A percentile compares a stretch with the other conserved stretches of the same genome.
These are phyloP conservation scores for Aspergillus campestris DNA, from an alignment of 495 filamentous ascomycete genomes.

Conservation along the genomic window DNA sequence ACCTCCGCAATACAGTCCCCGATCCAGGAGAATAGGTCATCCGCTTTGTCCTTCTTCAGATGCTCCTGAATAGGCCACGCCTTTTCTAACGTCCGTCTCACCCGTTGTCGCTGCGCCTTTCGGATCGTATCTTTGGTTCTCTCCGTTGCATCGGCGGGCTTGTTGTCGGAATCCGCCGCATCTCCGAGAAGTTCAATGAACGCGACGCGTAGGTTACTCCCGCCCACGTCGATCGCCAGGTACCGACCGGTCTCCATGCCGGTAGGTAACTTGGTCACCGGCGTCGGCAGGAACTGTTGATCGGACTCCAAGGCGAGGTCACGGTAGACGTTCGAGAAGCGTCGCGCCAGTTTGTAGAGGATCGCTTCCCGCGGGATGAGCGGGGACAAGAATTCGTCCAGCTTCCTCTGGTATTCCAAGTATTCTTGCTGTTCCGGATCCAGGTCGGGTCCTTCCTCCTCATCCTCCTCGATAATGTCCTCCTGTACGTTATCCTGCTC, in stretches of 20 bases:
- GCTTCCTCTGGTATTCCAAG: conserved; percentile 22
- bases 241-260: conserved; percentile 60
- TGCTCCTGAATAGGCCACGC: conserved; percentile 75
- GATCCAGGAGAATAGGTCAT: conserved; percentile 73
- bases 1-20: conserved; percentile 68
- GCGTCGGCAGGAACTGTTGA: conserved; percentile 71
- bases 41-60: conserved; percentile 67
- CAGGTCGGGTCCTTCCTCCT: conserved; percentile 28
- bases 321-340: conserved; percentile 52
- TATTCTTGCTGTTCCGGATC: conserved; percentile 25
- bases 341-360: conserved; percentile 51
- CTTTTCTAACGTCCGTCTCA: conserved; percentile 55
- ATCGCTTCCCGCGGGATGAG: conserved; percentile 33
- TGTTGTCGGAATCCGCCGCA: conserved; percentile 27
- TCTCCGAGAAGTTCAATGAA: conserved; percentile 62
- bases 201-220: conserved; percentile 71
- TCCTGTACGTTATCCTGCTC: conserved; percentile 30
- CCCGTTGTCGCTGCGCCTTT: conserved; percentile 40
- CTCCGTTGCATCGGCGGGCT: conserved; percentile 26
- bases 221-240: conserved; percentile 73
- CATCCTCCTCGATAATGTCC: conserved; percentile 32
- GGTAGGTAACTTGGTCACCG: conserved; percentile 61
- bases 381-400: conserved; percentile 35
- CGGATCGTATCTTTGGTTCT: conserved; percentile 34
- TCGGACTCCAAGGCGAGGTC: conserved; percentile 55